Percentiles rank a stretch among this genome's conserved stretches.
These are phyloP conservation scores for Puccinellia tenuiflora DNA, from an alignment of 176 grass and related monocot genomes.

Conservation along the genomic window DNA sequence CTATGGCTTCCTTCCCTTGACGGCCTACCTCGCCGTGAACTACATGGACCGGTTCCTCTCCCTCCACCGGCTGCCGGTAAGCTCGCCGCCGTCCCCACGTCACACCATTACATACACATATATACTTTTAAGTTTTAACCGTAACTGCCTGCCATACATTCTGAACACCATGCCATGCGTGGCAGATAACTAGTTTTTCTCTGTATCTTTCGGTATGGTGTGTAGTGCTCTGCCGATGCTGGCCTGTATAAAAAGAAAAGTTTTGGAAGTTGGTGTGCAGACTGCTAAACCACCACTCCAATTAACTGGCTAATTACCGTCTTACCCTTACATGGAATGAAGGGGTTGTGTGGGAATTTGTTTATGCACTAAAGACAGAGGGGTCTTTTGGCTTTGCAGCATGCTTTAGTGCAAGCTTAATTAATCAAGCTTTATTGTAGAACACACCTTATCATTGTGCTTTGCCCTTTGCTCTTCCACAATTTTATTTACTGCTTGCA, in stretches of 20 bases:
- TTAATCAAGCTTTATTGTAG: slow-evolving; percentile 27
- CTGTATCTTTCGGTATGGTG: slow-evolving; percentile 6
- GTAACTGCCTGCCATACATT: background rate
- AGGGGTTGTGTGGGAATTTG: slow-evolving; percentile 12
- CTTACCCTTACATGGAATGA: slow-evolving; percentile 12
- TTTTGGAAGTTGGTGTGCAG: slow-evolving; percentile 35
- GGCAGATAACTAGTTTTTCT: slow-evolving; percentile 2
- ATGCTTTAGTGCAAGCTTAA: slow-evolving; percentile 32
- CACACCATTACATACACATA: background rate
- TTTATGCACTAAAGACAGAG: slow-evolving; percentile 58
- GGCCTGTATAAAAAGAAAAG: slow-evolving; percentile 34
- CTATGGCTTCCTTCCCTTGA: slow-evolving; percentile 75
- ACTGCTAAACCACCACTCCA: slow-evolving; percentile 8
- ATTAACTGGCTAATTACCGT: slow-evolving; percentile 2
- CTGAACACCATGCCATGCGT: background rate
- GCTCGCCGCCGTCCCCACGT: background rate
- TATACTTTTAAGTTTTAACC: background rate
- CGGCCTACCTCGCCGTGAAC: slow-evolving; percentile 94
- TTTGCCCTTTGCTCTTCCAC: slow-evolving; percentile 35
- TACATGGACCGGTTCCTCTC: slow-evolving; percentile 99
- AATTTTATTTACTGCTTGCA: slow-evolving; percentile 17
- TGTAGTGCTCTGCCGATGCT: slow-evolving; percentile 30
- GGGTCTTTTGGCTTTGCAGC: slow-evolving; percentile 43
- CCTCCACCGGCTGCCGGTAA: slow-evolving; percentile 59
- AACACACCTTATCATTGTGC: slow-evolving; percentile 57